phyloP scores from a whole-genome alignment of 306 rosid genomes.

The Herpetospermum pedunculosum region DNA sequence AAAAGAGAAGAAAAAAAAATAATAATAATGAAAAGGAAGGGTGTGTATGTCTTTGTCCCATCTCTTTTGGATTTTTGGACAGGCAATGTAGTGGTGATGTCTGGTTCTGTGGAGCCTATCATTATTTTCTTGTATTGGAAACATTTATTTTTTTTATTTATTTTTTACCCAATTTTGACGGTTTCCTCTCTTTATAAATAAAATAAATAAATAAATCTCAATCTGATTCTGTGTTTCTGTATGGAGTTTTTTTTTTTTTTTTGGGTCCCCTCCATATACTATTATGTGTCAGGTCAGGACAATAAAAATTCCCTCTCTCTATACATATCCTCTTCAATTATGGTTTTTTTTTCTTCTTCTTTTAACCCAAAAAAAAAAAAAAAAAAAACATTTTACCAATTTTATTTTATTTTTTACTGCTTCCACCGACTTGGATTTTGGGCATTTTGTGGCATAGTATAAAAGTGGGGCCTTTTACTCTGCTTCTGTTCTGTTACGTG shows the following conservation, averaged over 20 bases:
- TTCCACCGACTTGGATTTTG: not conserved
- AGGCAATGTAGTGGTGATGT: slow-evolving; percentile 10
- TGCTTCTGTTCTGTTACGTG: not conserved
- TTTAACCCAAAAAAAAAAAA: too few species aligned
- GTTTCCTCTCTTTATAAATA: not conserved
- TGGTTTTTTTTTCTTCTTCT: not conserved
- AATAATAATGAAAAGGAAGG: too few species aligned
- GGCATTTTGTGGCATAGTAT: not conserved
- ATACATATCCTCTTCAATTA: not conserved
- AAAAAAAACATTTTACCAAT: not conserved
- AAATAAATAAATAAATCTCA: not conserved
- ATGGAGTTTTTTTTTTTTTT: not conserved
- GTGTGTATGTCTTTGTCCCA: not conserved
- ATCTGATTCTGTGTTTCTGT: not conserved
- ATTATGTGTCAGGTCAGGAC: not conserved
- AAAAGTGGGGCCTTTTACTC: not conserved
- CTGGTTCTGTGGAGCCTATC: slow-evolving; percentile 27
- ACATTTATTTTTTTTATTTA: slow-evolving; percentile 31
- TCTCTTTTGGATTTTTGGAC: slow-evolving; percentile 6
- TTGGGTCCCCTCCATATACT: not conserved
- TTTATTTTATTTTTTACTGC: not conserved
- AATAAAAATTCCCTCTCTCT: not conserved
- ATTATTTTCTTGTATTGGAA: slow-evolving; percentile 67
- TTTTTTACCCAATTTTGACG: not conserved
- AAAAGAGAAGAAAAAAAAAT: too few species aligned